Percentiles rank a stretch among this genome's conserved stretches.
Conservation (phyloP, 2,329 filamentous ascomycete genomes). For the Neopestalotiopsis clavispora region DNA sequence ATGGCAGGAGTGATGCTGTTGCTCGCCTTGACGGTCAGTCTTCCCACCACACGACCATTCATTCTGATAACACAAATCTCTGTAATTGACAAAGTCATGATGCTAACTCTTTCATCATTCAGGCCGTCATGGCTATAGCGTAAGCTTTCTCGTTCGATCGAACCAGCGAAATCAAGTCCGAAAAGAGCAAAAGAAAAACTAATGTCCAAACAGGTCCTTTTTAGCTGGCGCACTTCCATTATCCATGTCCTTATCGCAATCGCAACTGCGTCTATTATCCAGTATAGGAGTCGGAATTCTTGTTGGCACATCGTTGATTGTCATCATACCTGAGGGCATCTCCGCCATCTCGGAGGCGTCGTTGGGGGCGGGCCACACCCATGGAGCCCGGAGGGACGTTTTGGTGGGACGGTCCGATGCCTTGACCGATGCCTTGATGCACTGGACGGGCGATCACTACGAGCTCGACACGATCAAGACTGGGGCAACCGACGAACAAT, state of each 20-base stretch:
- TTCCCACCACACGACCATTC: conserved; percentile 19
- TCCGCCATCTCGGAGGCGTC: conserved; percentile 78
- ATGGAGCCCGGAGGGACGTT: conserved; percentile 5
- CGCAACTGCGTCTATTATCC: conserved; percentile 86
- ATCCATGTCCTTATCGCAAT: conserved; percentile 84
- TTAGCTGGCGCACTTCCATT: conserved; percentile 89
- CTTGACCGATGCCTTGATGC: not conserved
- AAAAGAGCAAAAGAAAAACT: conserved; percentile 8
- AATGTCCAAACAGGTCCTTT: conserved; percentile 71
- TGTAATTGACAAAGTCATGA: not conserved
- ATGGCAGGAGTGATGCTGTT: conserved; percentile 40
- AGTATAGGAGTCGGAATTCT: conserved; percentile 92
- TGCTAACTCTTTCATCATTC: conserved; percentile 25
- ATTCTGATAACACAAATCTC: not conserved
- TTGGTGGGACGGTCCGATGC: not conserved
- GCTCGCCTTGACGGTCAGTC: conserved; percentile 37
- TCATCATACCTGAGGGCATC: conserved; percentile 96
- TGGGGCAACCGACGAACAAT: not conserved
- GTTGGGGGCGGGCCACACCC: conserved; percentile 31
- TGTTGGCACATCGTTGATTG: conserved; percentile 92
- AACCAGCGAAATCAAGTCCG: conserved; percentile 6
- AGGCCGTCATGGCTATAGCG: conserved; percentile 44
- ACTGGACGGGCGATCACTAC: not conserved
- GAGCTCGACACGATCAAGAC: not conserved
- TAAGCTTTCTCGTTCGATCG: conserved; percentile 20